Evolutionary conservation across 176 grass and related monocot genomes (phyloP).

Genomic region (Oryza officinalis): DNA sequence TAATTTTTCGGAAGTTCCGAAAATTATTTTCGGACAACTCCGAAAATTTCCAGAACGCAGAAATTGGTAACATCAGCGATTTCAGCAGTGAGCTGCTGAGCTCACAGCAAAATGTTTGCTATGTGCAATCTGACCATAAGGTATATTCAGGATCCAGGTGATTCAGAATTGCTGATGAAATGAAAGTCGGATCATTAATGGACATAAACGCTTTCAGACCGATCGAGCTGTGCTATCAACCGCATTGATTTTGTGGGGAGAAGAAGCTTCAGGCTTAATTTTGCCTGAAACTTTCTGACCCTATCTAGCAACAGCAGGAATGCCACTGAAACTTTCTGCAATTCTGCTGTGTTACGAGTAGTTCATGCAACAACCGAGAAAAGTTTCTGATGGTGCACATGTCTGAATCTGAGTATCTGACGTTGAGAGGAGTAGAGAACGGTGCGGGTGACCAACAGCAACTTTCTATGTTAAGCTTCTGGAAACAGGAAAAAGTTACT

Average conservation of each 20-base stretch:
- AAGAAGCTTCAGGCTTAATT: background rate
- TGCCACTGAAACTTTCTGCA: background rate
- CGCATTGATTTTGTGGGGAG: background rate
- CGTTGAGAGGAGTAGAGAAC: background rate
- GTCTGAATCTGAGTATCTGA: background rate
- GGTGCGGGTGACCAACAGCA: background rate
- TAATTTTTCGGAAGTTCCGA: too few species aligned
- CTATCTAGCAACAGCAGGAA: background rate
- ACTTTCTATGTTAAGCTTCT: background rate
- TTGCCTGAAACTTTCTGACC: background rate
- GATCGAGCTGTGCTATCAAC: background rate
- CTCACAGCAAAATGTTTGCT: background rate
- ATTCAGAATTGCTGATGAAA: background rate
- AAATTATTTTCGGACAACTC: too few species aligned
- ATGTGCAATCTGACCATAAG: background rate
- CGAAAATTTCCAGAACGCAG: too few species aligned
- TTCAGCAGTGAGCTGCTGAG: background rate
- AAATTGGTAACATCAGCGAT: background rate
- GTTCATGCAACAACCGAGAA: background rate
- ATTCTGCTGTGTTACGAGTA: background rate
- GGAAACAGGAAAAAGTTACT: background rate
- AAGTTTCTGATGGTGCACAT: background rate
- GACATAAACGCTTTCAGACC: background rate
- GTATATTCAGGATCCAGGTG: background rate
- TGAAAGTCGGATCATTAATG: background rate